Evolutionary conservation across 2,329 filamentous ascomycete genomes (phyloP).

Genomic region (Spiromastix sp.): DNA sequence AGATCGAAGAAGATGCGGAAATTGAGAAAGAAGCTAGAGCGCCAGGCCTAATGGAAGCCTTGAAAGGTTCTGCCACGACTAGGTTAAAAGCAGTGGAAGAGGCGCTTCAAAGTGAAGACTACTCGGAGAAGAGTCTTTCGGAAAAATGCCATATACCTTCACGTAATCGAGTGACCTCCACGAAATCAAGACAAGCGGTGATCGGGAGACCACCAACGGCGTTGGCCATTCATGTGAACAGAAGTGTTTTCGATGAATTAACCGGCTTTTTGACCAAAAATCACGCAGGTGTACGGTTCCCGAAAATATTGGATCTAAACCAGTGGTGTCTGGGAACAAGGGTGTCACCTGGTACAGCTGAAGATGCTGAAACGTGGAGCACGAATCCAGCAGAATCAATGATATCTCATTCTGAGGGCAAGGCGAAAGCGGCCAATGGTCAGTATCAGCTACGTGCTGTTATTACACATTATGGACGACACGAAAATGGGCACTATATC

Average conservation of each 20-base stretch:
- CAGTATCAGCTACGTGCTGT: constrained; percentile 73
- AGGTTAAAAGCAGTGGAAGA: constrained; percentile 57
- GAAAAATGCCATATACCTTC: constrained; percentile 56
- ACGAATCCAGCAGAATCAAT: constrained; percentile 61
- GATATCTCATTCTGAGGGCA: constrained; percentile 52
- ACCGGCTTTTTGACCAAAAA: constrained; percentile 80
- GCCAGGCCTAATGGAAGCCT: constrained; percentile 22
- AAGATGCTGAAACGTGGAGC: constrained; percentile 55
- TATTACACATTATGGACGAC: constrained; percentile 78
- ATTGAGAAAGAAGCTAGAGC: constrained; percentile 14
- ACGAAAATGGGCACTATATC: constrained; percentile 93
- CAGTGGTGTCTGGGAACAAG: constrained; percentile 71
- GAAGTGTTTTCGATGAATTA: constrained; percentile 78
- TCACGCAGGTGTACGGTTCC: constrained; percentile 66
- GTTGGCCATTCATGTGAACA: constrained; percentile 78
- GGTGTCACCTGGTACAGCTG: constrained; percentile 19
- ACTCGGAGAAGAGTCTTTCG: constrained; percentile 56
- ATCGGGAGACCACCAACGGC: constrained; percentile 73
- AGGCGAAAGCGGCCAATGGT: constrained; percentile 36
- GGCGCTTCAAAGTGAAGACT: constrained; percentile 69
- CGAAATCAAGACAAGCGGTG: constrained; percentile 82
- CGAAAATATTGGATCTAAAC: constrained; percentile 60
- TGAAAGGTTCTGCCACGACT: constrained; percentile 32
- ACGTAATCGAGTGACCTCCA: constrained; percentile 61
- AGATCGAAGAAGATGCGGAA: constrained; percentile 29